A percentile compares a stretch with the other conserved stretches of the same genome.
Evolutionary conservation across 345 rosid species (phyloP).

Genomic region (Hibiscus syriacus): DNA sequence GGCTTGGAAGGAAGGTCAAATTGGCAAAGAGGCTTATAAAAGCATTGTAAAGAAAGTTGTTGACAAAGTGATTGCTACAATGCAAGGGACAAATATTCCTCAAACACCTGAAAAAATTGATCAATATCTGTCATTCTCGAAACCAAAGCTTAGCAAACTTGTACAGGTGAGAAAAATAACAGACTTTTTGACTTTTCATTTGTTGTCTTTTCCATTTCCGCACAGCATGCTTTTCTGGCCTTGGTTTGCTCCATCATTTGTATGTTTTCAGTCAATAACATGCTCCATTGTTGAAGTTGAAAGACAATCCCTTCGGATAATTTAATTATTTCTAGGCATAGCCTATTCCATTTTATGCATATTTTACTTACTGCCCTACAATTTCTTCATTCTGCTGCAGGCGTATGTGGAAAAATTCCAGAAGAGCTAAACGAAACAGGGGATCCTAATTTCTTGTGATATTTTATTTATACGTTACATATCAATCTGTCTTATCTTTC

Average conservation of each 20-base stretch:
- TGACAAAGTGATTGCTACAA: conserved; percentile 73
- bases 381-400: conserved; percentile 25
- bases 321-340: neutral
- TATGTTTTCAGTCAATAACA: neutral
- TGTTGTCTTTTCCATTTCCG: neutral
- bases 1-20: conserved; percentile 85
- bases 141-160: conserved; percentile 89
- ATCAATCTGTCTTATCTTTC: conserved; percentile 1
- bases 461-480: conserved; percentile 3
- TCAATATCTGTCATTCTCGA: conserved; percentile 69
- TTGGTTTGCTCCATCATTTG: neutral
- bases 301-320: neutral
- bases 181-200: neutral
- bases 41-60: conserved; percentile 93
- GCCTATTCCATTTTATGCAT: neutral
- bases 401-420: conserved; percentile 49
- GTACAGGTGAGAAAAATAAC: conserved; percentile 50
- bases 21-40: conserved; percentile 87
- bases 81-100: conserved; percentile 70
- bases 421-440: conserved; percentile 35
- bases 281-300: neutral
- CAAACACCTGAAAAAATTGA: conserved; percentile 88
- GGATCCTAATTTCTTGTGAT: neutral
- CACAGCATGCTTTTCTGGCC: neutral
- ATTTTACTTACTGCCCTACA: neutral